phyloP scores from a whole-genome alignment of 2,329 filamentous ascomycete genomes.

The Harringtonia lauricola region DNA sequence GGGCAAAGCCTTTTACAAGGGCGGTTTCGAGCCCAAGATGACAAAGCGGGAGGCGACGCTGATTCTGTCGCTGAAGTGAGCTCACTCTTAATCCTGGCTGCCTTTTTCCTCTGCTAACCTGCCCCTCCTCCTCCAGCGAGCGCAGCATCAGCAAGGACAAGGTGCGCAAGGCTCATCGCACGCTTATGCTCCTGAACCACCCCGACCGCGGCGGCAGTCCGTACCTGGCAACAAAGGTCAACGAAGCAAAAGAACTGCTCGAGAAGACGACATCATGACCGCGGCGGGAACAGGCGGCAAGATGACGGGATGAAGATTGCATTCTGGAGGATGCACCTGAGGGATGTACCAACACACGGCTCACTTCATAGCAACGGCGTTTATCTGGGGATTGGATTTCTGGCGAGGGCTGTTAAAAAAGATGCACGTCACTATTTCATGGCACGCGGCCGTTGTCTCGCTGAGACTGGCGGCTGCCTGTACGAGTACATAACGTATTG shows the following conservation, averaged over 20 bases:
- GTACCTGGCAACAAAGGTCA: conserved; percentile 94
- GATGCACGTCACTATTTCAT: not conserved
- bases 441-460: not conserved
- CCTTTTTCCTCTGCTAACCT: not conserved
- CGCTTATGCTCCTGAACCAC: conserved; percentile 94
- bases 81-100: conserved; percentile 8
- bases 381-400: not conserved
- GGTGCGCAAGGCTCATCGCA: conserved; percentile 88
- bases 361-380: conserved; percentile 9
- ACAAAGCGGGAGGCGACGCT: conserved; percentile 81
- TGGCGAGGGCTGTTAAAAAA: not conserved
- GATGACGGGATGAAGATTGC: not conserved
- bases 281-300: not conserved
- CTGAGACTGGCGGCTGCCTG: not conserved
- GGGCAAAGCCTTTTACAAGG: conserved; percentile 93
- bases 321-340: not conserved
- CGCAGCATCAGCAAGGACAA: conserved; percentile 82
- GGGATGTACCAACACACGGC: conserved; percentile 7
- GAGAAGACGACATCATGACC: conserved; percentile 48
- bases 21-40: conserved; percentile 96
- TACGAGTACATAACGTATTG: not conserved
- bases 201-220: conserved; percentile 94
- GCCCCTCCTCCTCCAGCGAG: conserved; percentile 64
- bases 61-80: conserved; percentile 83
- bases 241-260: conserved; percentile 93